phyloP scores from a whole-genome alignment of 371 early-diverging fungal species.

The Zychaea mexicana region DNA sequence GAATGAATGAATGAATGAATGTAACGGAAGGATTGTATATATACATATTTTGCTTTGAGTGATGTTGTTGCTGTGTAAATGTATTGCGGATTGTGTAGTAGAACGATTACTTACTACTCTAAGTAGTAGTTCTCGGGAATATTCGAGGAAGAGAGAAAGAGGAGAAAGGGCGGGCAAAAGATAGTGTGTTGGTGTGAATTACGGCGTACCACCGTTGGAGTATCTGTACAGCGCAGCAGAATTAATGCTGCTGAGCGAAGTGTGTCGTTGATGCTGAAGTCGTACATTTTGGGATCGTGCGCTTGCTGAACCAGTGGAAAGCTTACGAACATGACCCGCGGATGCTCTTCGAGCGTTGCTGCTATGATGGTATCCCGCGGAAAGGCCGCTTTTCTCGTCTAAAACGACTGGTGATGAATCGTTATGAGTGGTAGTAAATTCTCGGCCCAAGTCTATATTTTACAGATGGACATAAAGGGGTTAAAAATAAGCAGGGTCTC shows the following conservation, averaged over 20 bases:
- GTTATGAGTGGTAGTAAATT: neutral
- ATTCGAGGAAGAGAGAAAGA: neutral
- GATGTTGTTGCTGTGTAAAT: neutral
- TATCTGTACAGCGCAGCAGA: neutral
- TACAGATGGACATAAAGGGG: neutral
- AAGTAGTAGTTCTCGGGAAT: no score
- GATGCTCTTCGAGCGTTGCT: conserved; percentile 8
- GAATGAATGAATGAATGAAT: neutral
- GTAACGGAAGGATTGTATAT: neutral
- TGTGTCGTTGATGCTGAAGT: conserved; percentile 1
- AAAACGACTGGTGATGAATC: neutral
- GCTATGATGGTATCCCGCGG: neutral
- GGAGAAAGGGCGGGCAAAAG: no score
- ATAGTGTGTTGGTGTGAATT: neutral
- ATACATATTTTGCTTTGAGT: neutral
- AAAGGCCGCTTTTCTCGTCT: neutral
- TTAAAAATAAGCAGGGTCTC: neutral
- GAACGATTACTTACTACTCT: neutral
- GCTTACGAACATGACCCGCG: conserved; percentile 8
- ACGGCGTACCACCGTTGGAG: neutral
- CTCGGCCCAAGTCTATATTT: neutral
- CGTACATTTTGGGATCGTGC: neutral
- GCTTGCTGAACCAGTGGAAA: neutral
- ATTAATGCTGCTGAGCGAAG: neutral
- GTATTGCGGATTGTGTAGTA: no score